Percentiles rank a stretch among this genome's conserved stretches.
phyloP scores from a whole-genome alignment of 116 monocot genomes.

The Iris pallida region DNA sequence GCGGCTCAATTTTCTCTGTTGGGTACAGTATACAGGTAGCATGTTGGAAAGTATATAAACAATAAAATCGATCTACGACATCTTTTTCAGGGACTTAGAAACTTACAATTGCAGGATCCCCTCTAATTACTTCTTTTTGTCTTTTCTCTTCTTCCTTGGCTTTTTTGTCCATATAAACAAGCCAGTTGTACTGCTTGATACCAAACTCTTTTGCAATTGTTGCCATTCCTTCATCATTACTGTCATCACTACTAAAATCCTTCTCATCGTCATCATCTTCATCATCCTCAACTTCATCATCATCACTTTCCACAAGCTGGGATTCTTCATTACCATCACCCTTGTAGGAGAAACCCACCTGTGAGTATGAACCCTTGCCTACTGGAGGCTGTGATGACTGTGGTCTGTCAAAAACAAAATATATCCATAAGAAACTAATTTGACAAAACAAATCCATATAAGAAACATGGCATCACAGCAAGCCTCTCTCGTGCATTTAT shows the following conservation, averaged over 20 bases:
- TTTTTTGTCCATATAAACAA: constrained; percentile 97
- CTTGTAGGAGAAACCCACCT: constrained; percentile 97
- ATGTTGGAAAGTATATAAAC: neutral
- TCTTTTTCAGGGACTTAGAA: constrained; percentile 3
- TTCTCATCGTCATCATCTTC: constrained; percentile 92
- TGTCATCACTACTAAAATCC: constrained; percentile 93
- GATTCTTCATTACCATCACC: constrained; percentile 62
- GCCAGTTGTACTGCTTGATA: constrained; percentile 91
- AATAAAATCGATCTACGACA: constrained; percentile 1
- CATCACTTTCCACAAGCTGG: constrained; percentile 44
- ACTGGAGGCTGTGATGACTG: constrained; percentile 47
- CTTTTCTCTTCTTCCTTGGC: constrained; percentile 93
- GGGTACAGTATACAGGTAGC: neutral
- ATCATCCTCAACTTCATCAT: constrained; percentile 77
- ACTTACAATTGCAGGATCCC: constrained; percentile 93
- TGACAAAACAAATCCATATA: neutral
- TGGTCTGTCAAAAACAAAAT: constrained; percentile 32
- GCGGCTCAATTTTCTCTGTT: constrained; percentile 92
- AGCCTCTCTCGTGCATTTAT: too few relatives aligned
- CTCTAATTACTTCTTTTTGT: constrained; percentile 90
- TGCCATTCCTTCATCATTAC: constrained; percentile 87
- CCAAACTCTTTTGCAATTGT: constrained; percentile 95
- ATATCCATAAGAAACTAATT: neutral
- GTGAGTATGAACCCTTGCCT: constrained; percentile 86
- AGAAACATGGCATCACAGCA: too few relatives aligned